Conservation (phyloP, 1,284 basidiomycete genomes). For the Apiotrichum siamense region DNA sequence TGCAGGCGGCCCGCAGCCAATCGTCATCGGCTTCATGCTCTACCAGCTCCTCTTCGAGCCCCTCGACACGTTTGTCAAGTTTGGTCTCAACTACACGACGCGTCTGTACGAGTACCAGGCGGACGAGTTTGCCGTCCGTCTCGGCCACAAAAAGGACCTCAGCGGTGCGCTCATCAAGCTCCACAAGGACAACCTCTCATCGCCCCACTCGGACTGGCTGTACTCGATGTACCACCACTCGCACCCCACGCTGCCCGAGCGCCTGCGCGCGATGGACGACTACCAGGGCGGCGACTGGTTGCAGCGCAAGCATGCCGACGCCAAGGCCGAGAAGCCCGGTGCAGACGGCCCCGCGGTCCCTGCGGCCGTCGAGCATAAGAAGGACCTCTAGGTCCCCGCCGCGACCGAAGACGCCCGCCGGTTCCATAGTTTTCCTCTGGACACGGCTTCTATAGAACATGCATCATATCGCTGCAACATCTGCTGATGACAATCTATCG, state of each 20-base stretch:
- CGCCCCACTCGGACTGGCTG: slow-evolving; percentile 86
- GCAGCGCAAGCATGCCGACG: neutral
- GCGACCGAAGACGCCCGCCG: neutral
- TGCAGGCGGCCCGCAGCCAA: slow-evolving; percentile 57
- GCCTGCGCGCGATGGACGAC: slow-evolving; percentile 68
- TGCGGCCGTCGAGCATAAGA: slow-evolving; percentile 2
- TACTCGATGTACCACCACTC: slow-evolving; percentile 90
- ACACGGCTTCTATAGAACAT: slow-evolving; percentile 2
- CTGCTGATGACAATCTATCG: too few species aligned
- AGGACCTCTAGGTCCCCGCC: neutral
- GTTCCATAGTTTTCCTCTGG: neutral
- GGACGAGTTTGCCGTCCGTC: slow-evolving; percentile 43
- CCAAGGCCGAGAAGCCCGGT: slow-evolving; percentile 4
- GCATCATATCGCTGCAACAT: neutral
- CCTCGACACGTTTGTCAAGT: slow-evolving; percentile 68
- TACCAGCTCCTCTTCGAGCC: slow-evolving; percentile 82
- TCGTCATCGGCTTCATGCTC: slow-evolving; percentile 80
- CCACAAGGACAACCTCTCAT: slow-evolving; percentile 83
- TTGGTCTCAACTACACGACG: slow-evolving; percentile 71
- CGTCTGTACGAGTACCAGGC: slow-evolving; percentile 85
- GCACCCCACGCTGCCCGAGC: slow-evolving; percentile 82
- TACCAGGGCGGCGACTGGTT: slow-evolving; percentile 25
- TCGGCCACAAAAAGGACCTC: slow-evolving; percentile 56
- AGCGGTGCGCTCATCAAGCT: slow-evolving; percentile 70
- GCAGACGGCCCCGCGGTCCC: neutral